Percentiles rank a stretch among this genome's conserved stretches.
Evolutionary conservation across 139 green algal species (phyloP).

Genomic region (Chlamydomonas incerta): DNA sequence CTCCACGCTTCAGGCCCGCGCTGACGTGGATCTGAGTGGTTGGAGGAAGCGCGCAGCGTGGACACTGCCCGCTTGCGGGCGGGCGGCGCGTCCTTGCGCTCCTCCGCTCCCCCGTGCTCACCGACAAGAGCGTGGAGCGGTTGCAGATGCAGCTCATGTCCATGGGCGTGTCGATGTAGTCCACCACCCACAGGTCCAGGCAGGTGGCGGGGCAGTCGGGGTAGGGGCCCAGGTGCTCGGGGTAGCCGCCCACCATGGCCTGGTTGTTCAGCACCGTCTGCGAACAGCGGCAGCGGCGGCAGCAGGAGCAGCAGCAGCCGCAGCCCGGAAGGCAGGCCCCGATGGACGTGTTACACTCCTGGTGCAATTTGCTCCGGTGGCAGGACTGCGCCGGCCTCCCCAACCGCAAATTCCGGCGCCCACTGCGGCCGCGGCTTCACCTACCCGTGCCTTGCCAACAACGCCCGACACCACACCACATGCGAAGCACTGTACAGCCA

Average conservation of each 20-base stretch:
- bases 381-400: too few relatives aligned
- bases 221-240: not conserved
- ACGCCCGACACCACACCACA: too few relatives aligned
- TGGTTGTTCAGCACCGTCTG: conserved; percentile 18
- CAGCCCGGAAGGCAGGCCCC: not conserved
- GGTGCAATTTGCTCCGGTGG: too few relatives aligned
- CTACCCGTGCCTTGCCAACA: too few relatives aligned
- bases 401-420: too few relatives aligned
- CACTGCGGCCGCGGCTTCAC: too few relatives aligned
- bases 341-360: too few relatives aligned
- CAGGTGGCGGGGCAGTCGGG: conserved; percentile 27
- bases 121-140: not conserved
- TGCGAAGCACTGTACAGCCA: not conserved
- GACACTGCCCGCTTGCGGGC: too few relatives aligned
- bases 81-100: too few relatives aligned
- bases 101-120: not conserved
- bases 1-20: too few relatives aligned
- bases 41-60: too few relatives aligned
- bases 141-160: not conserved
- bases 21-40: too few relatives aligned
- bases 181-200: conserved; percentile 19
- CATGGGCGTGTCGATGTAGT: conserved; percentile 20
- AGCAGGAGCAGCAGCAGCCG: not conserved
- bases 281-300: not conserved
- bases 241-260: not conserved